Percentiles rank a stretch among this genome's conserved stretches.
phyloP scores from a whole-genome alignment of 2,329 filamentous ascomycete genomes.

The Trichothecium sympodiale region DNA sequence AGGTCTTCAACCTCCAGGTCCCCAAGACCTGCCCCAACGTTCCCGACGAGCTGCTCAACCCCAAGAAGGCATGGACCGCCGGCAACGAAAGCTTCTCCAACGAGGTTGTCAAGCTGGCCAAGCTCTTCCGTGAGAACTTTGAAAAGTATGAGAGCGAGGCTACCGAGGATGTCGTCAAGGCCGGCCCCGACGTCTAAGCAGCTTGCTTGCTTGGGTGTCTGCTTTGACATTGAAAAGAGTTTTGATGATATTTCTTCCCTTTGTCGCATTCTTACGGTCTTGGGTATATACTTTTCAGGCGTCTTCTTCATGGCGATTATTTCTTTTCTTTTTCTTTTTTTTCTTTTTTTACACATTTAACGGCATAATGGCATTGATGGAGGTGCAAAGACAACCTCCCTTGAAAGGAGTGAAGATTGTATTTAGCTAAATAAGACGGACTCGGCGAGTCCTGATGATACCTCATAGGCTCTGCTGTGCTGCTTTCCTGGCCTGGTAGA shows the following conservation, averaged over 20 bases:
- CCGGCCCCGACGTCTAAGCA: conserved; percentile 36
- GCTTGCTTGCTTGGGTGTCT: background rate
- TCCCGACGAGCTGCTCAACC: conserved; percentile 87
- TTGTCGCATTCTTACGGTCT: conserved; percentile 1
- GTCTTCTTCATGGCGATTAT: background rate
- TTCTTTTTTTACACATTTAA: background rate
- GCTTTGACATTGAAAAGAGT: conserved; percentile 1
- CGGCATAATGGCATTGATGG: conserved; percentile 2
- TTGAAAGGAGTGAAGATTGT: conserved; percentile 1
- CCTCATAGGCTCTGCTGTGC: conserved; percentile 22
- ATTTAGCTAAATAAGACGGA: no score
- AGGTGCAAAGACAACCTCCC: background rate
- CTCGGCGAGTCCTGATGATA: no score
- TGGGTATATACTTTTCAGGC: background rate
- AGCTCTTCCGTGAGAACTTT: conserved; percentile 93
- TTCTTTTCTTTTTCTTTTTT: conserved; percentile 1
- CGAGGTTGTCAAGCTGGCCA: conserved; percentile 84
- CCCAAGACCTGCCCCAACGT: conserved; percentile 85
- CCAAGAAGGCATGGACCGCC: conserved; percentile 81
- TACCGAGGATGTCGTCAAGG: conserved; percentile 65
- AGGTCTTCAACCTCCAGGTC: conserved; percentile 93
- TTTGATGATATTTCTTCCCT: conserved; percentile 2
- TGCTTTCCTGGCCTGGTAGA: conserved; percentile 54
- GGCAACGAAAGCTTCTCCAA: conserved; percentile 69
- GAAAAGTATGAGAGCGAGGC: conserved; percentile 85